Evolutionary conservation across 208 protist species (phyloP), one percentile per base, ranked within the genome.

Genomic region (Phytomonas sp.): DNA sequence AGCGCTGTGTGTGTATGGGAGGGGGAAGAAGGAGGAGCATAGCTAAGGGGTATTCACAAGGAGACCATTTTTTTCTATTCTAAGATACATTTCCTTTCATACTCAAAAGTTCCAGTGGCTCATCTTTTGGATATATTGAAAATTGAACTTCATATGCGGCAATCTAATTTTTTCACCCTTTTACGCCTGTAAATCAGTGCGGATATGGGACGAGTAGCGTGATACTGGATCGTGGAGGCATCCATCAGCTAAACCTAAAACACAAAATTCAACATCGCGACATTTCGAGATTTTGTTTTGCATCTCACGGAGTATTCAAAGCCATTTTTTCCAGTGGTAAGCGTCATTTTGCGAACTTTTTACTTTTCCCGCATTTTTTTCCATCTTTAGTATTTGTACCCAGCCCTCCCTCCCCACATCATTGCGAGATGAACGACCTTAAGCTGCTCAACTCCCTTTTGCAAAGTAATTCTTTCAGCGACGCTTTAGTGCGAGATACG

Each of bases 371-470:
- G 13, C 26, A 51, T 56, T 26, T 2, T 23, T 5, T 23, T 26
- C 46, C 17, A 26, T 2, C 20, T 17, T 56, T 56, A 56, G 46
- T 17, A 56, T 56, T 56, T 26, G 46, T 56, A 56, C 20, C 6
- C 11, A 56, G 4, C 26, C 46, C 20, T 0, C 46, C 20, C 46
- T 26, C 23, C 17, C 51, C 1, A 13, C 28, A 0, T 43, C 66
- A 23, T 46, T 30, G 20, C 37, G 51, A 17, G 56, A 85, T 85
- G 81, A 74, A 85, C 33, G 77, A 85, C 34, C 33, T 85, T 51
- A 51, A 70, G 31, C 74, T 77, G 8, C 66, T 85, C 43, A 36
- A 56, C 0, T 32, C 62, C 4, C 71, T 75, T 32, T 51, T 36
- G 30, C 33, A 64, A 8, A 70, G 69, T 23, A 43, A 32, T 6